Evolutionary conservation across 2,329 filamentous ascomycete genomes (phyloP), one percentile per base, ranked within the genome.

Genomic region (Pleurostoma richardsiae): DNA sequence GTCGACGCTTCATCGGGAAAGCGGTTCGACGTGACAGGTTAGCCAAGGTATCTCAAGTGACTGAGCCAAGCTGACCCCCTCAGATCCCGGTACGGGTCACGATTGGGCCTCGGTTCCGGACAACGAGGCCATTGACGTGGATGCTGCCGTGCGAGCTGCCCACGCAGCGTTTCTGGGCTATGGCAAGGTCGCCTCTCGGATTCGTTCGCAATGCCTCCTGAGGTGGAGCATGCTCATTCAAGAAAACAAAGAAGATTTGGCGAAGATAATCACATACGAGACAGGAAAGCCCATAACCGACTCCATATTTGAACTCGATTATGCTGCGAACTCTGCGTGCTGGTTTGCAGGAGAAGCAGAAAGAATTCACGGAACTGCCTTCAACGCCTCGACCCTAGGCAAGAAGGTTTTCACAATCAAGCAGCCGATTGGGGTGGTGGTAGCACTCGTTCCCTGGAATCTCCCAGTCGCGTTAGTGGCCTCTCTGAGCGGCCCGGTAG

Each of bases 371-470:
- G 86, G 86, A 11, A 75, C 75, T 0, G 74, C 85, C 4, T 76
- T 80, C 41, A 71, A 74, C 1, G 75, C 83, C 1, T 70, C 85
- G 0, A 67, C 79, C 0, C 80, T 86, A 0, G 80, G 81, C 30
- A 71, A 86, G 5, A 73, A 86, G 10, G 74, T 83, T 3, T 79
- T 91, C 50, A 86, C 83, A 0, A 77, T 90, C 55, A 91, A 91
- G 69, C 85, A 88, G 63, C 85, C 85, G 1, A 75, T 88, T 49
- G 85, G 85, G 46, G 83, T 87, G 8, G 74, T 79, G 0, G 84
- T 77, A 0, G 85, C 84, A 0, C 66, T 89, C 11, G 83, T 88
- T 2, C 85, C 85, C 4, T 88, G 85, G 85, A 86, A 88, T 56
- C 87, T 86, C 53, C 83, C 83, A 0, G 72, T 85, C 43, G 82